A percentile compares a stretch with the other conserved stretches of the same genome.
phyloP scores from a whole-genome alignment of 164 flowering plant species.

The Tinospora cordifolia region DNA sequence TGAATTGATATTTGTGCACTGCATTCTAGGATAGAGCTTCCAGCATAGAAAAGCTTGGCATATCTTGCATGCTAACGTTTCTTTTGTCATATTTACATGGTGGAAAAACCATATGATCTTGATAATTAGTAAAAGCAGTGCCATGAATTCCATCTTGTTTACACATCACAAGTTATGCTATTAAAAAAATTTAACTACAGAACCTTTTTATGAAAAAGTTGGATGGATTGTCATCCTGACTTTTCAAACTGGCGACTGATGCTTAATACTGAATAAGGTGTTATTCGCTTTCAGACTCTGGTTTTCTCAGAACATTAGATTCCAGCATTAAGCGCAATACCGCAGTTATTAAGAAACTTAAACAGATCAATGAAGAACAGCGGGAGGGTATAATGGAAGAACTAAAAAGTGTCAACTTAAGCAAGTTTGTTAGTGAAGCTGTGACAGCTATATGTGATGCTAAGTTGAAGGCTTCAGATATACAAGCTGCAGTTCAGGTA shows the following conservation, averaged over 20 bases:
- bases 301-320: slow-evolving; percentile 81
- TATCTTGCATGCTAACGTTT: not conserved
- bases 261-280: not conserved
- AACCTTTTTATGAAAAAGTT: not conserved
- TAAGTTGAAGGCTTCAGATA: slow-evolving; percentile 75
- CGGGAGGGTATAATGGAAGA: slow-evolving; percentile 85
- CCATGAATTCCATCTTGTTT: not conserved
- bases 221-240: not conserved
- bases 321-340: slow-evolving; percentile 95
- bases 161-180: too few relatives aligned
- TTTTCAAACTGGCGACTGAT: not conserved
- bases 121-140: not conserved
- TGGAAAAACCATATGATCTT: not conserved
- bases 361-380: slow-evolving; percentile 91
- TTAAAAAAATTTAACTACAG: too few relatives aligned
- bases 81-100: not conserved
- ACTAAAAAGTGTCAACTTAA: slow-evolving; percentile 68
- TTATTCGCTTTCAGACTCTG: slow-evolving; percentile 46
- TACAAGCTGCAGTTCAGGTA: slow-evolving; percentile 96
- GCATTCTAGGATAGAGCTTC: not conserved
- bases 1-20: too few relatives aligned
- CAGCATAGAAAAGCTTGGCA: not conserved
- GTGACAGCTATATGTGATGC: slow-evolving; percentile 95
- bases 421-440: slow-evolving; percentile 99
- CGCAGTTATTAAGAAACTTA: slow-evolving; percentile 88